Conservation (phyloP, 176 grass and related monocot genomes). For the Aechmea fasciata region DNA sequence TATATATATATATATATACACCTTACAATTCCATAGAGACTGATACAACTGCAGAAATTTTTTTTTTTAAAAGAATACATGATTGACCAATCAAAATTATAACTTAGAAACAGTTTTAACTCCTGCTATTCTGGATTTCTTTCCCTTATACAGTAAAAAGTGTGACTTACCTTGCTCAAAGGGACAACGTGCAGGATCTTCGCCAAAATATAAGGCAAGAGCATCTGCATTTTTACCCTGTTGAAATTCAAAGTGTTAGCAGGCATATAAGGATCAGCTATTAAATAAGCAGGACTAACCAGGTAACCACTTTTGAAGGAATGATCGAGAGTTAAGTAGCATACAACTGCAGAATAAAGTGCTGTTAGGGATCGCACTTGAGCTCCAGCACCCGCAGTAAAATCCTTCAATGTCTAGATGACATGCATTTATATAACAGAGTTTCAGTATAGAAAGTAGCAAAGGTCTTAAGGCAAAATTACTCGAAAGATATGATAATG, state of each 20-base stretch:
- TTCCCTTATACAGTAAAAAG: neutral
- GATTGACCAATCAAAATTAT: neutral
- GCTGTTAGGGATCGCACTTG: slow-evolving; percentile 63
- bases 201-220: slow-evolving; percentile 79
- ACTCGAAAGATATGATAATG: neutral
- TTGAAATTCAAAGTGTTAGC: slow-evolving; percentile 28
- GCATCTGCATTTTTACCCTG: slow-evolving; percentile 84
- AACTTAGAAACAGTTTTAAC: neutral
- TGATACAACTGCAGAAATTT: no score
- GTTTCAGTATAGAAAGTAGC: neutral
- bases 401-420: slow-evolving; percentile 85
- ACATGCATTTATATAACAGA: slow-evolving; percentile 7
- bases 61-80: neutral
- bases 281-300: slow-evolving; percentile 21
- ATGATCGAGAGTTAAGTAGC: slow-evolving; percentile 23
- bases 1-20: no score
- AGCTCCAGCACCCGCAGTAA: slow-evolving; percentile 59
- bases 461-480: neutral
- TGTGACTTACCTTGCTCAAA: slow-evolving; percentile 80
- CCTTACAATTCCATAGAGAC: no score
- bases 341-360: slow-evolving; percentile 77
- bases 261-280: neutral
- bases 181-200: slow-evolving; percentile 82
- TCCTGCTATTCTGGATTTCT: neutral
- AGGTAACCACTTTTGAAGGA: slow-evolving; percentile 14